A percentile compares a stretch with the other conserved stretches of the same genome.
These are phyloP conservation scores for Tetrahymena elliotti DNA, from an alignment of 73 alveolate genomes.

Conservation along the genomic window DNA sequence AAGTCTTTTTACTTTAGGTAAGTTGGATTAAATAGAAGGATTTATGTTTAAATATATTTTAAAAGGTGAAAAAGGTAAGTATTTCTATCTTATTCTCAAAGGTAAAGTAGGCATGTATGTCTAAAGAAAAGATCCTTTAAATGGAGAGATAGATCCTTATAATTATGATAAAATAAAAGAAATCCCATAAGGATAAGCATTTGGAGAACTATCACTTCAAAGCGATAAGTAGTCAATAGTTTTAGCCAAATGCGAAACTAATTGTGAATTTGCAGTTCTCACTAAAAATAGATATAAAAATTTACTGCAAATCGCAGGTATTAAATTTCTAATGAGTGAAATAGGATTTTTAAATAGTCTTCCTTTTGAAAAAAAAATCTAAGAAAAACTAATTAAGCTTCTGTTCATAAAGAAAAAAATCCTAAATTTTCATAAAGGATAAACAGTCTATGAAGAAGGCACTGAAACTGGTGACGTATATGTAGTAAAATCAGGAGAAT, in stretches of 20 bases:
- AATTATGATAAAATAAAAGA: background rate
- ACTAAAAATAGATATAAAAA: background rate
- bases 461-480: background rate
- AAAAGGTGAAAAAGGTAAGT: background rate
- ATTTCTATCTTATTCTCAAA: background rate
- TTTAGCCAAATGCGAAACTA: background rate
- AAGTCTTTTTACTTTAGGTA: background rate
- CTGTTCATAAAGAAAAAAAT: background rate
- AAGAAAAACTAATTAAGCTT: background rate
- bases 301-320: background rate
- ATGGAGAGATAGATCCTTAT: background rate
- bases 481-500: background rate
- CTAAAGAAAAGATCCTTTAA: background rate
- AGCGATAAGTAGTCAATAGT: background rate
- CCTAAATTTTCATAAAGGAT: background rate
- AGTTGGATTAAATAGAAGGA: background rate
- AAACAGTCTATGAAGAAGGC: background rate
- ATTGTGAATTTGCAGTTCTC: background rate
- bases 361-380: background rate
- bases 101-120: background rate
- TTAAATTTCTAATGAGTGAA: background rate
- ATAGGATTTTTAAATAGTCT: background rate
- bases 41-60: background rate
- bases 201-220: background rate
- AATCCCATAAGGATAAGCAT: background rate